Base-by-base conservation (phyloP, 371 early-diverging fungal genomes). In the Haplosporangium sp. region DNA sequence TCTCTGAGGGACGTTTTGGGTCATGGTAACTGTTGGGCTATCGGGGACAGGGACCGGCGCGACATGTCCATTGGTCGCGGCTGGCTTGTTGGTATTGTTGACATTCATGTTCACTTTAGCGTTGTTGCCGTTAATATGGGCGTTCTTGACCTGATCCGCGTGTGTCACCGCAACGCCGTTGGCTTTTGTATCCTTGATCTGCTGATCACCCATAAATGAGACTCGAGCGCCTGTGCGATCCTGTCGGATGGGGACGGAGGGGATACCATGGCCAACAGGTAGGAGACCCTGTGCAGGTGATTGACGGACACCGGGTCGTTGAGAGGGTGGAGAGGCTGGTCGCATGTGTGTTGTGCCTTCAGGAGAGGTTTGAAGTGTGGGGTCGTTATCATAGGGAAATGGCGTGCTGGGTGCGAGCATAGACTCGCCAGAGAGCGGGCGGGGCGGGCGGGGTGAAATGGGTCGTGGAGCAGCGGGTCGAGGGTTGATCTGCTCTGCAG, bases 211-310 rank as follows among this genome's bases (percentile, higher is more conserved):
- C 37, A 69, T 20, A 36, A 69, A 62, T 13, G 70, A 69, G 6
- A 69, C 63, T 11, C 70, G 70, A 18, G 42, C 63, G 6, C 63
- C 70, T 37, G 59, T 41, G 16, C 65, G 71, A 23, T 71, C 71
- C 21, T 60, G 60, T 36, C 64, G 70, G 14, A 63, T 57, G 8
- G 70, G 70, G 16, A 69, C 59, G 36, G 70, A 62, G 51, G 70
- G 64, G 21, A 67, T 67, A 13, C 55, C 60, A n/a, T 67, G 67
- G 12, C 59, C 67, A 29, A 38, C 36, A 5, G 58, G 61, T 6
- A 56, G 41, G 23, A 60, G 20, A 6, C 60, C 61, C 36, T 57
- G 57, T 5, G 67, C 67, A 13, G 64, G 53, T 16, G 71, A 71
- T 13, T 64, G 71, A 29, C 64, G 71, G 7, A 18, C 56, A 18